These are phyloP conservation scores for Zygotorulaspora sp. DNA, from an alignment of 805 yeast genomes.

Conservation along the genomic window DNA sequence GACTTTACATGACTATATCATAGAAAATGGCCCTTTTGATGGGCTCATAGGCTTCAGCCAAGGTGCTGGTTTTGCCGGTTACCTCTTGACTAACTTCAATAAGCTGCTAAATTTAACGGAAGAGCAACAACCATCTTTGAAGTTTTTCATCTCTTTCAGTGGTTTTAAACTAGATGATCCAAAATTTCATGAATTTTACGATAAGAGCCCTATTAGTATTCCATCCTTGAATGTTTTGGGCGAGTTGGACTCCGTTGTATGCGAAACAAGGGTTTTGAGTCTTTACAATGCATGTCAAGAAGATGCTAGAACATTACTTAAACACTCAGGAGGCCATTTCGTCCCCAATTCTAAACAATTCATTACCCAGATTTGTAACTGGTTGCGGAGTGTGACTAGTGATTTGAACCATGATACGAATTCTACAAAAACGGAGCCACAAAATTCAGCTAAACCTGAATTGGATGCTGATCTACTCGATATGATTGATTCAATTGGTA, in stretches of 20 bases:
- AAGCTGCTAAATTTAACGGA: conserved; percentile 36
- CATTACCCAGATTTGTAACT: conserved; percentile 33
- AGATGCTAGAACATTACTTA: conserved; percentile 44
- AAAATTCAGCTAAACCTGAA: conserved; percentile 16
- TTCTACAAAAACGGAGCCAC: conserved; percentile 6
- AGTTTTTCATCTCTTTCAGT: conserved; percentile 70
- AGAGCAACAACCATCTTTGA: conserved; percentile 44
- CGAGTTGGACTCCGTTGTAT: conserved; percentile 82
- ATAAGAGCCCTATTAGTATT: conserved; percentile 18
- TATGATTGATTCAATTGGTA: conserved; percentile 41
- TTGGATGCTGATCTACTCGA: conserved; percentile 36
- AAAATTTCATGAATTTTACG: conserved; percentile 20
- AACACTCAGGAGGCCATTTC: conserved; percentile 94
- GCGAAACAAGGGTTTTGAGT: conserved; percentile 57
- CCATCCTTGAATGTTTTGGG: conserved; percentile 74
- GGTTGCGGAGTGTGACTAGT: conserved; percentile 27
- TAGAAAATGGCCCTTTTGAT: conserved; percentile 65
- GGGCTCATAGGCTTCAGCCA: conserved; percentile 90
- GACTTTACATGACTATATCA: conserved; percentile 42
- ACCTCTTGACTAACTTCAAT: conserved; percentile 53
- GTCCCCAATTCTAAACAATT: conserved; percentile 76
- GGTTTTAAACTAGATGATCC: conserved; percentile 46
- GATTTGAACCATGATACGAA: not conserved
- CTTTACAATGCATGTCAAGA: conserved; percentile 51
- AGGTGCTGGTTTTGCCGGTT: conserved; percentile 79